Conservation (phyloP, 2,329 filamentous ascomycete species). For the Diaporthe sp. region DNA sequence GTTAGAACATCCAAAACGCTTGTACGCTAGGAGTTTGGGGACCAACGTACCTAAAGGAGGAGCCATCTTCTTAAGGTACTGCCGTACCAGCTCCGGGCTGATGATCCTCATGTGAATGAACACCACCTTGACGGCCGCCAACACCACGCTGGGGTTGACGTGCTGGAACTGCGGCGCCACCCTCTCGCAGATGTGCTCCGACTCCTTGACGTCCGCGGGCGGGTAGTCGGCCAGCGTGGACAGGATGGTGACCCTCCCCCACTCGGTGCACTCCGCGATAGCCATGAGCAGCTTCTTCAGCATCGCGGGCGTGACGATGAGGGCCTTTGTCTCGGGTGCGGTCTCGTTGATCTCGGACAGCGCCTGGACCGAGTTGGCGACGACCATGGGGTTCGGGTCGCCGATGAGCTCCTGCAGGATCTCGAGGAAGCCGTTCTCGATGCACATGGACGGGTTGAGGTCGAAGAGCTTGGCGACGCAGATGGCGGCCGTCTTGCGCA, state of each 20-base stretch:
- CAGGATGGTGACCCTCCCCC: conserved; percentile 95
- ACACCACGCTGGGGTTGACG: conserved; percentile 95
- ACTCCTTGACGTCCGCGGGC: conserved; percentile 90
- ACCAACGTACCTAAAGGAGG: conserved; percentile 83
- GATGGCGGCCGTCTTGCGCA: conserved; percentile 97
- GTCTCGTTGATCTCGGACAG: conserved; percentile 92
- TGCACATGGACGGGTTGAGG: conserved; percentile 89
- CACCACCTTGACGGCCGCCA: conserved; percentile 97
- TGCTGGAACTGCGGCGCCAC: conserved; percentile 98
- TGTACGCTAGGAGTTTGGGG: not conserved
- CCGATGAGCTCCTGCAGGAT: conserved; percentile 95
- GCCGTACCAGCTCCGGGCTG: conserved; percentile 81
- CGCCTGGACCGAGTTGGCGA: conserved; percentile 96
- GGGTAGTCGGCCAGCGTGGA: conserved; percentile 91
- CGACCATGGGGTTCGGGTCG: conserved; percentile 98
- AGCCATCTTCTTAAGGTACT: conserved; percentile 98
- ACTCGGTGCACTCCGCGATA: conserved; percentile 97
- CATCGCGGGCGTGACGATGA: conserved; percentile 84
- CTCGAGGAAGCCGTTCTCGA: conserved; percentile 97
- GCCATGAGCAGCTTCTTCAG: conserved; percentile 98
- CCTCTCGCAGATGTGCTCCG: conserved; percentile 97
- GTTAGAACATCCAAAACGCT: conserved; percentile 38
- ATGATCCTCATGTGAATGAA: conserved; percentile 95
- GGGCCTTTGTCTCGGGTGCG: conserved; percentile 89
- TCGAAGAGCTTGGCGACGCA: conserved; percentile 99